phyloP scores from a whole-genome alignment of 2,329 filamentous ascomycete species.

The Aspergillus uvarum region DNA sequence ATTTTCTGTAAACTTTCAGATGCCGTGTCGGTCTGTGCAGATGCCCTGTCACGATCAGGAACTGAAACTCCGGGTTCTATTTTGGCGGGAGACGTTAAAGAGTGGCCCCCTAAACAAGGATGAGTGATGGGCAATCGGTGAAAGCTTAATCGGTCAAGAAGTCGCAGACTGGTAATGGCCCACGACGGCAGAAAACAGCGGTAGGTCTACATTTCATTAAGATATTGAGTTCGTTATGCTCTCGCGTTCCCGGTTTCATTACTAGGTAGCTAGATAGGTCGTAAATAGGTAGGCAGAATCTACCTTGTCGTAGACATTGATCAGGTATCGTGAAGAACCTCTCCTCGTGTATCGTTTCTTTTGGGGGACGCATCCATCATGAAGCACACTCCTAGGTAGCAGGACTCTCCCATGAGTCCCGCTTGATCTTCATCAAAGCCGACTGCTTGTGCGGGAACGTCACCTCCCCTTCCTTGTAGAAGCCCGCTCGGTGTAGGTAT shows the following conservation, averaged over 20 bases:
- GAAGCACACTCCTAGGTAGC: constrained; percentile 45
- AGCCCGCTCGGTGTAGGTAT: constrained; percentile 72
- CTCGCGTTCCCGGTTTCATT: no score
- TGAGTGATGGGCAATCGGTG: no score
- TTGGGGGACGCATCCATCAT: not conserved
- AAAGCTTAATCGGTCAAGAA: not conserved
- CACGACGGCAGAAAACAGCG: no score
- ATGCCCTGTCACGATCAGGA: not conserved
- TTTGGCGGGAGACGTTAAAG: no score
- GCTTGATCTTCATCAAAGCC: constrained; percentile 75
- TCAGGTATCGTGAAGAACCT: not conserved
- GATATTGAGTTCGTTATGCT: no score
- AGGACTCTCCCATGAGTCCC: constrained; percentile 78
- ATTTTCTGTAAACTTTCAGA: no score
- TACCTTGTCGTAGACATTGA: no score
- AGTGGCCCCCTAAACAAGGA: no score
- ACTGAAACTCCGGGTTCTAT: not conserved
- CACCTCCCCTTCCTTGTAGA: constrained; percentile 82
- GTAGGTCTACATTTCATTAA: no score
- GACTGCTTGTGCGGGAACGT: constrained; percentile 90
- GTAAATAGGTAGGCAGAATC: not conserved
- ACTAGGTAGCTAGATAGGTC: not conserved
- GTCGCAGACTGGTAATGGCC: no score
- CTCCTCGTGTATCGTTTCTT: not conserved
- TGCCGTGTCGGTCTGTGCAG: no score